These are phyloP conservation scores for Bipolaris sorokiniana DNA, from an alignment of 2,329 filamentous ascomycete species.

Conservation along the genomic window DNA sequence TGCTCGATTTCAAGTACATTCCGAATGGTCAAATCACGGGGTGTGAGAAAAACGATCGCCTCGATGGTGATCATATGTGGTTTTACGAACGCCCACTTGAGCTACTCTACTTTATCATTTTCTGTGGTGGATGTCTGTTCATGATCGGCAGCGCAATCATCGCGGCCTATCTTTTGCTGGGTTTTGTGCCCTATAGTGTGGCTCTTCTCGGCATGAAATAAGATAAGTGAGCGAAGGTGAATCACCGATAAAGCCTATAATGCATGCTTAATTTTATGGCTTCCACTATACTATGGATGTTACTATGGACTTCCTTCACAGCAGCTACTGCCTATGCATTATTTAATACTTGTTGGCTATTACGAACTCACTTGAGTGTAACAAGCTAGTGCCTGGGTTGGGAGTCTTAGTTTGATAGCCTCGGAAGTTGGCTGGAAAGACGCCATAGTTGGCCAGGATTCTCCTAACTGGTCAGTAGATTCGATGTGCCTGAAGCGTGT, in stretches of 20 bases:
- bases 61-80: not conserved
- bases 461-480: too few relatives aligned
- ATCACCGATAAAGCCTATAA: not conserved
- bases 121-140: not conserved
- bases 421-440: too few relatives aligned
- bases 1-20: slow-evolving; percentile 1
- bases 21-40: not conserved
- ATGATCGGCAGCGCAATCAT: not conserved
- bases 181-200: not conserved
- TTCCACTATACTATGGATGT: not conserved
- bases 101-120: slow-evolving; percentile 3
- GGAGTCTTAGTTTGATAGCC: too few relatives aligned
- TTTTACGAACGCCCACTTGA: slow-evolving; percentile 1
- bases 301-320: not conserved
- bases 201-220: not conserved
- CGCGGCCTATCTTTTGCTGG: not conserved
- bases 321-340: not conserved
- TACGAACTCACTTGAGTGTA: not conserved
- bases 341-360: not conserved
- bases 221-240: not conserved
- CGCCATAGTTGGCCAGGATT: too few relatives aligned
- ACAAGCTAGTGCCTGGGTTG: too few relatives aligned
- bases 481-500: too few relatives aligned
- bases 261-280: not conserved
- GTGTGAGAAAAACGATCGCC: slow-evolving; percentile 1